phyloP scores from a whole-genome alignment of 371 early-diverging fungal species.

The Blakeslea trispora region DNA sequence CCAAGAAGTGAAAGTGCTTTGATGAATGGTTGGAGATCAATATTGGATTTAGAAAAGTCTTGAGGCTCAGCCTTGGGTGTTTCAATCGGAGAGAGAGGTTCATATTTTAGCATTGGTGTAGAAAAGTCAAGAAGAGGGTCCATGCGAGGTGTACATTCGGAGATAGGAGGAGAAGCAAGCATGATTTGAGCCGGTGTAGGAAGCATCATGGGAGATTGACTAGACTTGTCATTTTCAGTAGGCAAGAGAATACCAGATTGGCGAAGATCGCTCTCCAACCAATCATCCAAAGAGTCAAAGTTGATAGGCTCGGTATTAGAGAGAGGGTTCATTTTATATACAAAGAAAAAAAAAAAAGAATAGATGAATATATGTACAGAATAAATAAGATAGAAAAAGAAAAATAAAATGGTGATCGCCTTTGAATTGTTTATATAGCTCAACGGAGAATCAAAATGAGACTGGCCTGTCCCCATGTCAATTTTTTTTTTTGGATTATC shows the following conservation, averaged over 20 bases:
- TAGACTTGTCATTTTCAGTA: slow-evolving; percentile 8
- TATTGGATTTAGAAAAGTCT: slow-evolving; percentile 10
- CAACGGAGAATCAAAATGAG: background rate
- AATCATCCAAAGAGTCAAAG: slow-evolving; percentile 30
- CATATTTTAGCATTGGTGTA: slow-evolving; percentile 22
- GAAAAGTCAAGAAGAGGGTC: slow-evolving; percentile 17
- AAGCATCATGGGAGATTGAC: slow-evolving; percentile 1
- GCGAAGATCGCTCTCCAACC: slow-evolving; percentile 33
- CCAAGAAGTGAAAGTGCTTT: slow-evolving; percentile 27
- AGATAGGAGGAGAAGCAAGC: slow-evolving; percentile 31
- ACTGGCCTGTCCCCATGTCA: slow-evolving; percentile 15
- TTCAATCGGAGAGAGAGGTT: slow-evolving; percentile 28
- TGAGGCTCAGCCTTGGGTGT: slow-evolving; percentile 19
- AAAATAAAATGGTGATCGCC: slow-evolving; percentile 1
- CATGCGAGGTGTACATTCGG: slow-evolving; percentile 30
- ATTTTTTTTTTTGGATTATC: slow-evolving; percentile 9
- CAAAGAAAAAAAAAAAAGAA: background rate
- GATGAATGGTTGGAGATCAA: slow-evolving; percentile 30
- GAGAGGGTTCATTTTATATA: slow-evolving; percentile 18
- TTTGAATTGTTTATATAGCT: background rate
- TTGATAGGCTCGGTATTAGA: slow-evolving; percentile 22
- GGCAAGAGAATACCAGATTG: slow-evolving; percentile 26
- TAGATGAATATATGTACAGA: slow-evolving; percentile 1
- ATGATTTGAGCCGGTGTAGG: slow-evolving; percentile 18
- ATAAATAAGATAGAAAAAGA: slow-evolving; percentile 12